Percentiles rank a stretch among this genome's conserved stretches.
Evolutionary conservation across 78 protist species (phyloP).

Genomic region (slime mould (Dictyostelium discoideum)): DNA sequence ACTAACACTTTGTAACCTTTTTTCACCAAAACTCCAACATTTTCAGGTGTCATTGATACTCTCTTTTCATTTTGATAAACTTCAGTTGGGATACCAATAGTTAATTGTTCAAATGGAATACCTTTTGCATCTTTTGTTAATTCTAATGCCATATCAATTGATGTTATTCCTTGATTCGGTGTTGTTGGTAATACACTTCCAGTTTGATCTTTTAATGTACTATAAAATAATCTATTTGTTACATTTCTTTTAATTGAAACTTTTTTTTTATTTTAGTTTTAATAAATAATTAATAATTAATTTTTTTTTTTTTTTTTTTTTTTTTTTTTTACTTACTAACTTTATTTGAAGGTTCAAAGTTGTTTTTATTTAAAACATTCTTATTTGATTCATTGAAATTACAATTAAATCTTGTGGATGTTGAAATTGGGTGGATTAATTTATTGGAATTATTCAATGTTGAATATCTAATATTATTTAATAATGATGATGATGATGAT

Average conservation of each 20-base stretch:
- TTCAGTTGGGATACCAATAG: conserved; percentile 85
- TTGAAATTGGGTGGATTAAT: not conserved
- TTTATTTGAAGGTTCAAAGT: not conserved
- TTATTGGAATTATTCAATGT: not conserved
- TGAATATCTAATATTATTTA: conserved; percentile 10
- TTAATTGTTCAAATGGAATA: conserved; percentile 21
- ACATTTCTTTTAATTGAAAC: conserved; percentile 2
- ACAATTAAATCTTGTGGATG: not conserved
- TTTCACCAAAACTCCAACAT: conserved; percentile 65
- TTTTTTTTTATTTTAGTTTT: not conserved
- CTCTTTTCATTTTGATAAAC: conserved; percentile 59
- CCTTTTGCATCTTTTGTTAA: not conserved
- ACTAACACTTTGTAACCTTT: conserved; percentile 78
- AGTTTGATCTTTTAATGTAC: conserved; percentile 23
- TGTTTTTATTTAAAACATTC: not conserved
- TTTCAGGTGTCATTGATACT: conserved; percentile 86
- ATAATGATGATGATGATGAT: not conserved
- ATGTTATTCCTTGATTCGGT: not conserved
- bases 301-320: not conserved
- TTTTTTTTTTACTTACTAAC: not conserved
- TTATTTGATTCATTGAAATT: not conserved
- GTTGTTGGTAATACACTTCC: not conserved
- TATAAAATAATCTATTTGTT: conserved; percentile 9
- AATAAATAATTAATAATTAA: not conserved
- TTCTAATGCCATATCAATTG: not conserved